Conservation (phyloP, 2,329 filamentous ascomycete species). For the Neopestalotiopsis clavispora region DNA sequence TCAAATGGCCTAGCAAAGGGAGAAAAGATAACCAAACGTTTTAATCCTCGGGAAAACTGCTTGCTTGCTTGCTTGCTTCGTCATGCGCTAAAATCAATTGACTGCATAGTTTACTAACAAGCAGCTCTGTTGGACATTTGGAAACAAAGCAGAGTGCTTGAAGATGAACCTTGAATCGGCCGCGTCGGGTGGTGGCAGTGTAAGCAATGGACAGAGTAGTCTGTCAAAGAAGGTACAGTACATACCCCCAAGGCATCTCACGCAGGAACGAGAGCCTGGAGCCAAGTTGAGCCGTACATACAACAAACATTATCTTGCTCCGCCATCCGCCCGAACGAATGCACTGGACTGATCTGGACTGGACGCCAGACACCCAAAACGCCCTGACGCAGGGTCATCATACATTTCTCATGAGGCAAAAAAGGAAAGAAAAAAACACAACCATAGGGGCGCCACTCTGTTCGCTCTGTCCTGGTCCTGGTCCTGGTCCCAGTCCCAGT, state of each 20-base stretch:
- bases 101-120: no score
- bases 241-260: background rate
- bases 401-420: slow-evolving; percentile 10
- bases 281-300: background rate
- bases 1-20: no score
- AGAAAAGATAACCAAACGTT: no score
- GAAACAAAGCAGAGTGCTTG: no score
- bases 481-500: background rate
- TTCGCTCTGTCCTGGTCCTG: background rate
- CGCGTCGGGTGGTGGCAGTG: no score
- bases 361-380: background rate
- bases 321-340: background rate
- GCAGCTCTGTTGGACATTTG: no score
- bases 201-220: no score
- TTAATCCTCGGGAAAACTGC: no score
- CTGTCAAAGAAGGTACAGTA: no score
- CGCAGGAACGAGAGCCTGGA: slow-evolving; percentile 3
- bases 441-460: slow-evolving; percentile 2
- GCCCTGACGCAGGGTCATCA: slow-evolving; percentile 7
- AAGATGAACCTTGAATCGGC: no score
- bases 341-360: background rate
- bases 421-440: background rate
- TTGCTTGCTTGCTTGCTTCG: no score
- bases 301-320: background rate
- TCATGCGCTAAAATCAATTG: no score